A percentile compares a stretch with the other conserved stretches of the same genome.
Conservation (phyloP, 2,329 filamentous ascomycete species). For the Neurospora sp. region DNA sequence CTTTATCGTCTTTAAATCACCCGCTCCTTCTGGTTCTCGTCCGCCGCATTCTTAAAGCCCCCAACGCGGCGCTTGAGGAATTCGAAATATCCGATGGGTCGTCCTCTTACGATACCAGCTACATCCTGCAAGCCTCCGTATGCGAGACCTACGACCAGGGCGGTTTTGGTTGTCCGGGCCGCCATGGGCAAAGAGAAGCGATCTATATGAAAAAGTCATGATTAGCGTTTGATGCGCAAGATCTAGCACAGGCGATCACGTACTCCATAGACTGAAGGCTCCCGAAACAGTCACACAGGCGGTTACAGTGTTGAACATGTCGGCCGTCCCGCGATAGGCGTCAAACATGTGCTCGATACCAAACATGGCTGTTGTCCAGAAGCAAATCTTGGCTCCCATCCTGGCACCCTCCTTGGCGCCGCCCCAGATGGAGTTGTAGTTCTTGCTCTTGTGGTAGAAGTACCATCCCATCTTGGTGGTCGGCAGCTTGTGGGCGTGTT, state of each 20-base stretch:
- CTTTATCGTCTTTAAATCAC: neutral
- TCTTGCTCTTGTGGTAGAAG: conserved; percentile 97
- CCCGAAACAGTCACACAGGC: conserved; percentile 80
- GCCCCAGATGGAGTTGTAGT: conserved; percentile 73
- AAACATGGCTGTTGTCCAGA: conserved; percentile 70
- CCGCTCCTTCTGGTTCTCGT: conserved; percentile 1
- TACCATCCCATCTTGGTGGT: conserved; percentile 81
- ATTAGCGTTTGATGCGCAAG: neutral
- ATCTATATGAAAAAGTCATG: conserved; percentile 36
- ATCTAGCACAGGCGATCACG: conserved; percentile 23
- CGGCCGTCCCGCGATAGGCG: conserved; percentile 55
- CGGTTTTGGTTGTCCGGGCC: conserved; percentile 68
- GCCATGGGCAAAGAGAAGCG: conserved; percentile 68
- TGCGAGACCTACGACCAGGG: conserved; percentile 64
- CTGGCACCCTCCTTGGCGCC: conserved; percentile 69
- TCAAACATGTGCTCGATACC: conserved; percentile 80
- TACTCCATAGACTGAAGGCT: conserved; percentile 78
- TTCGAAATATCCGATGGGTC: conserved; percentile 65
- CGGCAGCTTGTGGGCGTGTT: conserved; percentile 91
- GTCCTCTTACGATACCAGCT: conserved; percentile 57
- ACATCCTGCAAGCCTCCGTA: conserved; percentile 78
- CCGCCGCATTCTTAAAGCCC: neutral
- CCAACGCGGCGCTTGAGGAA: conserved; percentile 33
- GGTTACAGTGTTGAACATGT: conserved; percentile 71
- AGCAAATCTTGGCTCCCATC: conserved; percentile 59